phyloP scores from a whole-genome alignment of 1,139 yeast species.

The Saccharomyces hybrid region DNA sequence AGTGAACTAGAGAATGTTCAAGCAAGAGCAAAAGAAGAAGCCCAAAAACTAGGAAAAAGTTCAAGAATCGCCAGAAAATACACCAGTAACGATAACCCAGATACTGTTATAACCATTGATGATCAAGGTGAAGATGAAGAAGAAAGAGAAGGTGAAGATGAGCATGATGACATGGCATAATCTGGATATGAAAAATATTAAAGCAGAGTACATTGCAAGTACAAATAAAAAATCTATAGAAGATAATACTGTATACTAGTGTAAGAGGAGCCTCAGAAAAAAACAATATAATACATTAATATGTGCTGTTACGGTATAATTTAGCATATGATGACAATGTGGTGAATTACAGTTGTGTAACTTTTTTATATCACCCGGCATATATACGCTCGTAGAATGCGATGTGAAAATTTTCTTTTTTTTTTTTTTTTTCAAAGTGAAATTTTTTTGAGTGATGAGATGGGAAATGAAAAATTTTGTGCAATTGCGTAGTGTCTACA shows the following conservation, averaged over 20 bases:
- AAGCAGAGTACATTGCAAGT: slow-evolving; percentile 4
- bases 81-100: slow-evolving; percentile 40
- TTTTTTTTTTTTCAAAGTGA: slow-evolving; percentile 3
- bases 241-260: slow-evolving; percentile 7
- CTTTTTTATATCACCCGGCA: neutral
- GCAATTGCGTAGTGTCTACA: neutral
- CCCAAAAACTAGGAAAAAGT: slow-evolving; percentile 47
- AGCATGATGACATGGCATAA: slow-evolving; percentile 2
- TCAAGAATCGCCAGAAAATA: slow-evolving; percentile 73
- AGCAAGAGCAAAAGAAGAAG: slow-evolving; percentile 49
- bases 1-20: slow-evolving; percentile 50
- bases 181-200: slow-evolving; percentile 11
- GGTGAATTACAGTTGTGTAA: neutral
- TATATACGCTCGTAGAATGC: neutral
- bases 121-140: slow-evolving; percentile 55
- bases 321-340: neutral
- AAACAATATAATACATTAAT: neutral
- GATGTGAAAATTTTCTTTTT: slow-evolving; percentile 8
- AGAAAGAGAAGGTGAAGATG: slow-evolving; percentile 29
- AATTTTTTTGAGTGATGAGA: slow-evolving; percentile 13
- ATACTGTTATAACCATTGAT: slow-evolving; percentile 54
- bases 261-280: neutral
- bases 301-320: neutral
- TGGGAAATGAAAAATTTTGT: slow-evolving; percentile 9
- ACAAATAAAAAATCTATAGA: slow-evolving; percentile 5